phyloP scores from a whole-genome alignment of 805 yeast species.

The Tetrapisispora pingtungensis region DNA sequence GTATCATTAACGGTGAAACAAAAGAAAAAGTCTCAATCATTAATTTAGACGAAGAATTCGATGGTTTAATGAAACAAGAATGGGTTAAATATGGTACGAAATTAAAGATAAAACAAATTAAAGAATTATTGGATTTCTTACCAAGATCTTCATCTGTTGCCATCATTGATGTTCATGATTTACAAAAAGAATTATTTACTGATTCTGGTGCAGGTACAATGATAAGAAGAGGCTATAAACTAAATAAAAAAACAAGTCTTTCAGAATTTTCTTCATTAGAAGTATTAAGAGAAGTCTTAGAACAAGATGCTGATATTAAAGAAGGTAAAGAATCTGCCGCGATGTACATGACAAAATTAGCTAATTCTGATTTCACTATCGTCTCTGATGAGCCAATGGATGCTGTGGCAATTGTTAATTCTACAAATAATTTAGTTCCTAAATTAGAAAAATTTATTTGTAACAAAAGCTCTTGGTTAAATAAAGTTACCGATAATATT shows the following conservation, averaged over 20 bases:
- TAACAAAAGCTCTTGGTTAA: conserved; percentile 89
- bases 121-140: conserved; percentile 82
- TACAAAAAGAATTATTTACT: conserved; percentile 94
- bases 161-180: conserved; percentile 85
- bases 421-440: conserved; percentile 37
- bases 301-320: conserved; percentile 64
- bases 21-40: conserved; percentile 84
- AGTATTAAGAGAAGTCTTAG: conserved; percentile 62
- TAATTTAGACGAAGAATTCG: conserved; percentile 94
- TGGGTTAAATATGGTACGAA: conserved; percentile 99
- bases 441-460: conserved; percentile 78
- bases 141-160: conserved; percentile 98
- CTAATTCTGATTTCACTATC: conserved; percentile 52
- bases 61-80: conserved; percentile 76
- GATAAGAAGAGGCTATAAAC: conserved; percentile 93
- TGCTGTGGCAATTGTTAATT: conserved; percentile 76
- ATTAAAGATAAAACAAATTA: conserved; percentile 91
- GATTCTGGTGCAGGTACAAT: conserved; percentile 99
- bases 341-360: conserved; percentile 66
- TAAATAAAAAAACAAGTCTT: conserved; percentile 59
- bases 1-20: conserved; percentile 84
- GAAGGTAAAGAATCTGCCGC: conserved; percentile 69
- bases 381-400: conserved; percentile 95
- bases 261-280: conserved; percentile 66
- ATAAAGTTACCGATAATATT: conserved; percentile 91